phyloP scores from a whole-genome alignment of 2,329 filamentous ascomycete genomes.

The Cordyceps farinosa region DNA sequence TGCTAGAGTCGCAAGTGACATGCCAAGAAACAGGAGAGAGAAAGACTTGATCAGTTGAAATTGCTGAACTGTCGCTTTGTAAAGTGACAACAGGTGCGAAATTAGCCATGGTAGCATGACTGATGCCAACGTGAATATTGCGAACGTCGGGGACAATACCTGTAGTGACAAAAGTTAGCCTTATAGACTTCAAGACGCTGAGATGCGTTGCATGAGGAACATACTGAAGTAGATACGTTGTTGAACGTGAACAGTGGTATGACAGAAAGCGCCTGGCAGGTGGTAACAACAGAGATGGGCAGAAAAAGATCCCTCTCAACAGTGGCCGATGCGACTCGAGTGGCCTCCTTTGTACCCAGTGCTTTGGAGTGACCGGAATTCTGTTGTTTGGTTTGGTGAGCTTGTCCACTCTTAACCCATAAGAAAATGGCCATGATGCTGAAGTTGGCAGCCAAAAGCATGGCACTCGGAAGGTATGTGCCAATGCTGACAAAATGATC shows the following conservation, averaged over 20 bases:
- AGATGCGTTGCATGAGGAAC: constrained; percentile 25
- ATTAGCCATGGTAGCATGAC: constrained; percentile 54
- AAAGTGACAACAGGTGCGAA: constrained; percentile 52
- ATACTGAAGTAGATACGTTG: constrained; percentile 62
- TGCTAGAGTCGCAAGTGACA: constrained; percentile 86
- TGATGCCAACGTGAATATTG: constrained; percentile 53
- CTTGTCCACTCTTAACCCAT: constrained; percentile 80
- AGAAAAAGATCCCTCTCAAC: constrained; percentile 66
- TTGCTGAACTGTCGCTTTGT: constrained; percentile 61
- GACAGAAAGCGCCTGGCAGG: constrained; percentile 71
- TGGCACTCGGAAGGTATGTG: constrained; percentile 95
- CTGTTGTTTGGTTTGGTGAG: constrained; percentile 25
- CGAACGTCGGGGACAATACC: constrained; percentile 59
- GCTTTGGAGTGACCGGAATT: constrained; percentile 14
- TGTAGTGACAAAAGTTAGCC: constrained; percentile 29
- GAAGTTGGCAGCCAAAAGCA: constrained; percentile 91
- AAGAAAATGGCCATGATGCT: constrained; percentile 90
- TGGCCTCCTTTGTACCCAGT: neutral
- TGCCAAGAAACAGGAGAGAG: constrained; percentile 85
- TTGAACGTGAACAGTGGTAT: constrained; percentile 87
- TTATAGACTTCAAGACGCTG: neutral
- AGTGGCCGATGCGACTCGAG: constrained; percentile 23
- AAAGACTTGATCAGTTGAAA: constrained; percentile 81
- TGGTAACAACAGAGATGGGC: constrained; percentile 69
- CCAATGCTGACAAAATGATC: constrained; percentile 97